Percentiles rank a stretch among this genome's conserved stretches.
Evolutionary conservation across 352 stramenopile species (phyloP).

Genomic region (Pythium oligandrum): DNA sequence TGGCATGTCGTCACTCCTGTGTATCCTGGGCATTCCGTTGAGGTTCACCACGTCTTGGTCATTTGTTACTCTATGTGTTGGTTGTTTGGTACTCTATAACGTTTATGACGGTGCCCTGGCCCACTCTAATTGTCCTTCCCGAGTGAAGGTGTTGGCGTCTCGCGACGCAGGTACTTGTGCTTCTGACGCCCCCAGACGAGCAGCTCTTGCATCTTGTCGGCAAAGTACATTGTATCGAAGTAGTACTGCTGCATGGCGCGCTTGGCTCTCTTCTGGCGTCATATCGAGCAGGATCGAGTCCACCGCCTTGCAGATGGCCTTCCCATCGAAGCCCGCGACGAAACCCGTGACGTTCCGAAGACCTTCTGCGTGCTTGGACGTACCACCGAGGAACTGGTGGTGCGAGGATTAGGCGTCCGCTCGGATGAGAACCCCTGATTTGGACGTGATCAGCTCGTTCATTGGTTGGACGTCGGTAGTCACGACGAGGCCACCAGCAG

Average conservation of each 20-base stretch:
- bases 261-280: slow-evolving; percentile 28
- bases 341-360: slow-evolving; percentile 39
- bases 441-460: slow-evolving; percentile 51
- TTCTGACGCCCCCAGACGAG: not conserved
- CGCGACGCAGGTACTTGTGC: too few relatives aligned
- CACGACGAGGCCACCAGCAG: slow-evolving; percentile 36
- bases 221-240: slow-evolving; percentile 62
- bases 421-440: slow-evolving; percentile 40
- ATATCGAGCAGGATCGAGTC: slow-evolving; percentile 40
- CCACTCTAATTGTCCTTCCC: too few relatives aligned
- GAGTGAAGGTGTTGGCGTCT: too few relatives aligned
- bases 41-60: too few relatives aligned
- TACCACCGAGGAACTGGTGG: slow-evolving; percentile 46
- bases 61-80: too few relatives aligned
- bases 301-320: slow-evolving; percentile 43
- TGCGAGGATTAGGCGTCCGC: slow-evolving; percentile 18
- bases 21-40: too few relatives aligned
- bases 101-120: too few relatives aligned
- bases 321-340: slow-evolving; percentile 28
- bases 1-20: too few relatives aligned
- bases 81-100: too few relatives aligned
- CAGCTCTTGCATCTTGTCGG: slow-evolving; percentile 52
- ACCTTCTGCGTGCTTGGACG: slow-evolving; percentile 46
- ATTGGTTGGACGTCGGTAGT: slow-evolving; percentile 50
- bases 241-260: slow-evolving; percentile 50